Percentiles rank a stretch among this genome's conserved stretches.
Evolutionary conservation across 192 early-diverging fungal genomes (phyloP).

Genomic region (Coemansia sp.): DNA sequence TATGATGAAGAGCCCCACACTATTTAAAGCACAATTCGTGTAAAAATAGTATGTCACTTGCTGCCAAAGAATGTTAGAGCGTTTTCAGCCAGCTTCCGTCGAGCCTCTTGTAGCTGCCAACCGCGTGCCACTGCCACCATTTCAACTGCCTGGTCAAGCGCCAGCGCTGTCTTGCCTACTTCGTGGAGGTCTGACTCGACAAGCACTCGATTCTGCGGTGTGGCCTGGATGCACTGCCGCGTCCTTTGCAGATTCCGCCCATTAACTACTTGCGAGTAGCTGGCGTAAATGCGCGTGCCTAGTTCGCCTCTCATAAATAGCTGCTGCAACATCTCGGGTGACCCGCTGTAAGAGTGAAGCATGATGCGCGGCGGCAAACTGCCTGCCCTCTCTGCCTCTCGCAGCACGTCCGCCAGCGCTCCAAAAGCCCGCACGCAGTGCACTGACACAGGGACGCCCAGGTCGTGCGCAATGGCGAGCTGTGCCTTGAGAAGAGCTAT

Average conservation of each 20-base stretch:
- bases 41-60: no score
- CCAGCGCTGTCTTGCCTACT: constrained; percentile 8
- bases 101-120: constrained; percentile 20
- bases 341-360: constrained; percentile 84
- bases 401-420: constrained; percentile 46
- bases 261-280: constrained; percentile 77
- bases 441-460: constrained; percentile 63
- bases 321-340: constrained; percentile 62
- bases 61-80: constrained; percentile 21
- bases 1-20: no score
- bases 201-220: constrained; percentile 75
- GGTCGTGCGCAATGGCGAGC: constrained; percentile 64
- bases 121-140: constrained; percentile 39
- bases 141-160: constrained; percentile 15
- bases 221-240: constrained; percentile 60
- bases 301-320: constrained; percentile 30
- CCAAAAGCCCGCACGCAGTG: constrained; percentile 82
- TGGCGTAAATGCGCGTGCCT: constrained; percentile 64
- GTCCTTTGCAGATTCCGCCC: constrained; percentile 51
- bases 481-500: constrained; percentile 60
- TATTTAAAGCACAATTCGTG: no score
- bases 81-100: constrained; percentile 18
- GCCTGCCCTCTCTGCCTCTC: constrained; percentile 15
- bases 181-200: constrained; percentile 78
- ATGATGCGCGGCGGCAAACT: constrained; percentile 67